Base-by-base conservation (phyloP, 1,284 basidiomycete species). In the Sporisorium iseilematis-ciliati region DNA sequence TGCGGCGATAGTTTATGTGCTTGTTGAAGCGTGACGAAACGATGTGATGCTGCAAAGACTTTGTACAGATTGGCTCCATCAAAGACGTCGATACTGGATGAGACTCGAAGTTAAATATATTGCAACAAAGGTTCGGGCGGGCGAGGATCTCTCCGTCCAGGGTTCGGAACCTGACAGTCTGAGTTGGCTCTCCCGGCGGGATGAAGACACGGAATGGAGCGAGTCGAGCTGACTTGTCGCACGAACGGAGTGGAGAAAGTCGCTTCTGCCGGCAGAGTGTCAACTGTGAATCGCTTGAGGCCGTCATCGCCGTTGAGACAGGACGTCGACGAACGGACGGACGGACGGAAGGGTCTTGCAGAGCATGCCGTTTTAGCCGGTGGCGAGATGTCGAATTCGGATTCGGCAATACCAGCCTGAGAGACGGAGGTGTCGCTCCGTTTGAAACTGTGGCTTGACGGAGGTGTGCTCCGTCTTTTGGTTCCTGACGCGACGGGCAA, bases 401-500 rank as follows among this genome's bases (percentile, higher is more conserved):
- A 29, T 26, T 8, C 25, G 31, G 40, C 33, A 20, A 35, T 10
- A 8, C 21, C 7, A 38, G 10, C 23, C 12, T 10, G 26, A 52
- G 20, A 33, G 14, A 49, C 48, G 26, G 48, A 46, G 25, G 48
- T 50, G 12, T 20, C n/a, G 16, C 16, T n/a, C 29, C 20, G 45
- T 48, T 43, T 10, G 42, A 42, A 29, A 29, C 29, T 29, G 29
- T 29, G 29, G 29, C 29, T 29, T 29, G 29, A 42, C 41, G 41
- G 20, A 43, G 42, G 5, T 2, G 10, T 29, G 45, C 29, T 46
- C 25, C 45, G 45, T 46, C 14, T 43, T 21, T 6, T 29, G 12
- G n/a, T 29, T 5, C 29, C 29, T 29, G 29, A 29, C 48, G 48
- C 31, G 29, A 33, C 48, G 48, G 48, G 48, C 48, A n/a, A 50